phyloP scores from a whole-genome alignment of 345 rosid genomes.

The Acer negundo region DNA sequence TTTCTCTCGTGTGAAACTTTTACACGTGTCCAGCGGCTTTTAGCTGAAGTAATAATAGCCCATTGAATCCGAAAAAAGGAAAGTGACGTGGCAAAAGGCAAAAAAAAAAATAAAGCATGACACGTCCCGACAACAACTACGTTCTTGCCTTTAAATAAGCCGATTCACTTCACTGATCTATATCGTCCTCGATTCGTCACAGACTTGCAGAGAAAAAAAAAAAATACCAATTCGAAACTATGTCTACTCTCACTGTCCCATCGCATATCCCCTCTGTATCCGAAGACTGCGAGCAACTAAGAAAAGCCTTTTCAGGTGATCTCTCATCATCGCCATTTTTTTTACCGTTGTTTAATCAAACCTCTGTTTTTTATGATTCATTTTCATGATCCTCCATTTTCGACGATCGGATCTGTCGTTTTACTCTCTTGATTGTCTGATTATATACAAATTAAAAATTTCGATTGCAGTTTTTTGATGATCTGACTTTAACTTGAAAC shows the following conservation, averaged over 20 bases:
- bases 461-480: too few relatives aligned
- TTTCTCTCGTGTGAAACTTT: too few relatives aligned
- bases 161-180: background rate
- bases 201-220: background rate
- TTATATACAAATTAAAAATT: background rate
- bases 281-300: conserved; percentile 73
- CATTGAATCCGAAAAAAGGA: background rate
- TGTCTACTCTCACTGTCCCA: conserved; percentile 68
- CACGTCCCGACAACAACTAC: background rate
- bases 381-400: conserved; percentile 9
- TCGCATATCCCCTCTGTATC: conserved; percentile 43
- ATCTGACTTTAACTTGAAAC: too few relatives aligned
- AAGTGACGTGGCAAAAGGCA: background rate
- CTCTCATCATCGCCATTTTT: background rate
- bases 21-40: too few relatives aligned
- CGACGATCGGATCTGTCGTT: background rate
- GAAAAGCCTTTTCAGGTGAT: conserved; percentile 63
- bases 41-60: too few relatives aligned
- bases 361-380: background rate
- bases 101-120: background rate
- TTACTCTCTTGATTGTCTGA: conserved; percentile 1
- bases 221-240: conserved; percentile 13
- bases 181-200: conserved; percentile 39
- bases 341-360: conserved; percentile 16
- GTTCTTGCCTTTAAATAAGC: background rate